Conservation (phyloP, 768 basidiomycete species). For the Bullera alba region DNA sequence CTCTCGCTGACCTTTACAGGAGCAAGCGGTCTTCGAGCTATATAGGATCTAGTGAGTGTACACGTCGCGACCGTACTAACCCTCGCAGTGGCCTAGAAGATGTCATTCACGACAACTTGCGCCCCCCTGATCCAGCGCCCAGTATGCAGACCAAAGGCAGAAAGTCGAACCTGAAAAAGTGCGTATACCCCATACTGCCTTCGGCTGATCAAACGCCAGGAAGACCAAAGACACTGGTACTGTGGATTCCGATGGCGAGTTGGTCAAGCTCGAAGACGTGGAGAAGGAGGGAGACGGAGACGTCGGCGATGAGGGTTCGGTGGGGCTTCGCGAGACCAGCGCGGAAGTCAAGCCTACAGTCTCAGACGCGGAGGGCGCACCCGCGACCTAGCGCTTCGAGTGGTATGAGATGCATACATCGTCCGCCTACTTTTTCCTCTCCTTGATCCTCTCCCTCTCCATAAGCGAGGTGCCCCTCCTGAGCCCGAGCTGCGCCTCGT, state of each 20-base stretch:
- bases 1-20: constrained; percentile 39
- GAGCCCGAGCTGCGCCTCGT: not conserved
- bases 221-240: constrained; percentile 35
- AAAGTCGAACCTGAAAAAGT: constrained; percentile 47
- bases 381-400: not conserved
- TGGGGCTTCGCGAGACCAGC: constrained; percentile 7
- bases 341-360: constrained; percentile 6
- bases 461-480: not conserved
- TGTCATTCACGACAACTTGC: constrained; percentile 54
- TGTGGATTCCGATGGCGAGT: constrained; percentile 36
- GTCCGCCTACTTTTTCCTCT: not conserved
- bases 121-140: constrained; percentile 50
- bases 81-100: constrained; percentile 53
- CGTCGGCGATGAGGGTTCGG: constrained; percentile 27
- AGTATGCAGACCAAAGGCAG: constrained; percentile 51
- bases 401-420: not conserved
- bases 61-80: not conserved
- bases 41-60: constrained; percentile 61
- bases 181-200: not conserved
- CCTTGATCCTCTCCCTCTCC: constrained; percentile 1
- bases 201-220: constrained; percentile 2
- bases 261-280: constrained; percentile 26
- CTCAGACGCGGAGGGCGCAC: too few relatives aligned
- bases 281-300: constrained; percentile 42
- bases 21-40: constrained; percentile 83